A percentile compares a stretch with the other conserved stretches of the same genome.
These are phyloP conservation scores for Gossypium australe DNA, from an alignment of 345 rosid species.

Conservation along the genomic window DNA sequence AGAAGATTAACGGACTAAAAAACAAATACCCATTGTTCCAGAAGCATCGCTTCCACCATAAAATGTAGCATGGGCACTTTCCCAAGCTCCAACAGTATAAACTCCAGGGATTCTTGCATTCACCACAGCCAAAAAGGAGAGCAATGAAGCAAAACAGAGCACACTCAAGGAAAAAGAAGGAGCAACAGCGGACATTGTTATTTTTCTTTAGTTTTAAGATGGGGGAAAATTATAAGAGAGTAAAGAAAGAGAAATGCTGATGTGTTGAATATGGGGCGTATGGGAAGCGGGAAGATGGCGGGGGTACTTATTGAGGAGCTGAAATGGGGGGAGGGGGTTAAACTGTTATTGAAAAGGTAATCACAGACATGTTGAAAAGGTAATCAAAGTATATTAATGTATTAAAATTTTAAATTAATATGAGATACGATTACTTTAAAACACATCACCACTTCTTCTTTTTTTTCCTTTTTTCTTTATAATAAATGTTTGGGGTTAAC, in stretches of 20 bases:
- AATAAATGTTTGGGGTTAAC: not conserved
- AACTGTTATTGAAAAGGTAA: not conserved
- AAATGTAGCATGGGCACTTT: constrained; percentile 70
- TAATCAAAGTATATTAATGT: not conserved
- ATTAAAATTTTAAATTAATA: no score
- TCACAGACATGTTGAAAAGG: not conserved
- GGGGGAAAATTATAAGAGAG: not conserved
- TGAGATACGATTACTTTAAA: no score
- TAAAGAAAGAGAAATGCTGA: not conserved
- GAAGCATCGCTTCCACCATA: constrained; percentile 69
- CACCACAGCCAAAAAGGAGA: not conserved
- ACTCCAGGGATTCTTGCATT: constrained; percentile 48
- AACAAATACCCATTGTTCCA: constrained; percentile 67
- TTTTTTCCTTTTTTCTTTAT: not conserved
- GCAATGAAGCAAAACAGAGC: constrained; percentile 15
- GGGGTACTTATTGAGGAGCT: constrained; percentile 20
- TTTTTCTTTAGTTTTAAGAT: not conserved
- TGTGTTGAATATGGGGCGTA: not conserved
- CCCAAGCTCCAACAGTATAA: constrained; percentile 44
- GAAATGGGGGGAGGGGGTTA: not conserved
- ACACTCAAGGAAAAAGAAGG: constrained; percentile 5
- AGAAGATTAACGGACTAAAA: not conserved
- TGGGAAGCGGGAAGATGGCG: constrained; percentile 13
- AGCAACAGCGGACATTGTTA: not conserved
- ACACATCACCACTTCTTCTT: not conserved